Conservation (phyloP, 352 stramenopile species). For the Phytophthora capsici region DNA sequence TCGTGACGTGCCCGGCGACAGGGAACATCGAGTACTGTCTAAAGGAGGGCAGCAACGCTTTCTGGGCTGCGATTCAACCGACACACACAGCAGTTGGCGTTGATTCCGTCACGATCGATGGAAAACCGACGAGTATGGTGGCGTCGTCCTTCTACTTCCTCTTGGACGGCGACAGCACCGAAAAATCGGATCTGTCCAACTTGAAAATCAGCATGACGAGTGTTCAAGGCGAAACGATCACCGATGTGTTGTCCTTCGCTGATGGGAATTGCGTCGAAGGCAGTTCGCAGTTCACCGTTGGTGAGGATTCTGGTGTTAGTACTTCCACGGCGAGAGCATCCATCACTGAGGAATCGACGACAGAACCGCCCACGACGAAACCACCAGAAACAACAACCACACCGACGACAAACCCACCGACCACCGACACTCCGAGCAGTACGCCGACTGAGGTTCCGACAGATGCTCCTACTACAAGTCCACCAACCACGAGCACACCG, state of each 20-base stretch:
- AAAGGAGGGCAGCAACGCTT: constrained; percentile 26
- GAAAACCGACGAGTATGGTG: constrained; percentile 57
- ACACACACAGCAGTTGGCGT: constrained; percentile 18
- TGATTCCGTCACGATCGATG: constrained; percentile 23
- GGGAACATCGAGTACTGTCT: constrained; percentile 28
- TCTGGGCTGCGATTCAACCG: constrained; percentile 31
- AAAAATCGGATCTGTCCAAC: constrained; percentile 41
- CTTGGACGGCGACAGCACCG: constrained; percentile 44
- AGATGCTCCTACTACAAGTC: neutral
- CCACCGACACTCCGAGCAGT: neutral
- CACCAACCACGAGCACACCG: neutral
- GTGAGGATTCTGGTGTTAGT: neutral
- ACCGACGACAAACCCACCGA: neutral
- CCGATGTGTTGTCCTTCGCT: constrained; percentile 58
- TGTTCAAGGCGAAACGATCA: constrained; percentile 53
- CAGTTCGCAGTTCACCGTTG: constrained; percentile 17
- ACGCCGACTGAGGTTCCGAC: neutral
- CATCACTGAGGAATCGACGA: neutral
- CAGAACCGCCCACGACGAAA: neutral
- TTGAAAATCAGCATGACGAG: constrained; percentile 52
- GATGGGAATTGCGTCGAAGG: constrained; percentile 53
- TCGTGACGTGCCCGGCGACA: constrained; percentile 21
- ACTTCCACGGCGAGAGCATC: neutral
- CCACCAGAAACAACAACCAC: neutral
- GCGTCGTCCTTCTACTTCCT: constrained; percentile 73